Evolutionary conservation across 495 filamentous ascomycete genomes (phyloP), one percentile per base, ranked within the genome.

Genomic region (Penicillium fimorum): DNA sequence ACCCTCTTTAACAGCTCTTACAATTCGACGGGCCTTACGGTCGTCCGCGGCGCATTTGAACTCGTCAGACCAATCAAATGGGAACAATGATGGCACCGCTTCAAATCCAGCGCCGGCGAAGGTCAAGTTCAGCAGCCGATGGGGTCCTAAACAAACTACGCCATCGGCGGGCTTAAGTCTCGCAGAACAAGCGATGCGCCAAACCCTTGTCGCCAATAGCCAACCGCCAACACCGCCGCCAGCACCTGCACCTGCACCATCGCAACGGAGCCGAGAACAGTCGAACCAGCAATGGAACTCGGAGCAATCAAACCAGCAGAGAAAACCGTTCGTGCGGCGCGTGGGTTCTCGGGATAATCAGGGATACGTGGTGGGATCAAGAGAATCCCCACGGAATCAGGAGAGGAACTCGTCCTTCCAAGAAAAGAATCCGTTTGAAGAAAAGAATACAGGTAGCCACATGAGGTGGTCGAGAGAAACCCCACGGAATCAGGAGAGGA

Each of bases 101-200:
- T 24, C 54, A 12, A 42, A 38, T 30, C 29, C 60, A 10, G n/a
- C 56, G 11, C 35, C 48, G 5, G 43, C 40, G n/a, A 45, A 51
- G 5, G 61, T 63, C 29, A 68, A 67, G 55, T 69, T 69, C 35
- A 59, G 58, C 18, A 62, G 44, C 33, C 61, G 61, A 58, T 70
- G 68, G 68, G 68, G 50, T 4, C 56, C 50, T 30, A 64, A 55
- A 38, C 46, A 64, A 52, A 33, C 63, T 24, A 25, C 53, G 22
- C 67, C 63, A 29, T 53, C 70, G 3, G 53, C 59, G 0, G 61
- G 62, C 15, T 54, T 76, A 22, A 76, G 70, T 48, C 52, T 70
- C 5, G 66, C 70, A 24, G 74, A 76, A 53, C 66, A 70, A 41
- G 63, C 70, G 24, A 53, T 72, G 33, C 73, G 73, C 40, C 63